These are phyloP conservation scores for Leccinum longicurvipes DNA, from an alignment of 768 basidiomycete genomes.

Conservation along the genomic window DNA sequence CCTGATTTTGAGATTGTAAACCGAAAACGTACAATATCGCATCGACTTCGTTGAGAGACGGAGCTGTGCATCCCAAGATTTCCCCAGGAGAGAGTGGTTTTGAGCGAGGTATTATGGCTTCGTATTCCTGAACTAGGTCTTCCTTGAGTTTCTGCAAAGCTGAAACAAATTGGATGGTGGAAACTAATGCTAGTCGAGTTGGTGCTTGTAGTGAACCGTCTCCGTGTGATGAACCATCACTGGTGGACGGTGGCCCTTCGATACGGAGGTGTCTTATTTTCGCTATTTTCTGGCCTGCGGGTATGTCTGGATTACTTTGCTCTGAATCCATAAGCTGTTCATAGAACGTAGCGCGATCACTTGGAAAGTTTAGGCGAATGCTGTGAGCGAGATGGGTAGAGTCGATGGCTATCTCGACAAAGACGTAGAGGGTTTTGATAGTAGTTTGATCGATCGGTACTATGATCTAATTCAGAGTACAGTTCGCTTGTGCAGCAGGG, in stretches of 20 bases:
- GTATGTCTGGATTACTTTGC: slow-evolving; percentile 43
- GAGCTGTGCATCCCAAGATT: slow-evolving; percentile 96
- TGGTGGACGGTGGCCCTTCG: slow-evolving; percentile 36
- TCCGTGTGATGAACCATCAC: slow-evolving; percentile 2
- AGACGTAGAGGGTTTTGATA: slow-evolving; percentile 94
- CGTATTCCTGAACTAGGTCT: slow-evolving; percentile 56
- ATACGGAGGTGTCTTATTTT: slow-evolving; percentile 54
- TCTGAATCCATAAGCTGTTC: slow-evolving; percentile 60
- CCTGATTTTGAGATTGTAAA: neutral
- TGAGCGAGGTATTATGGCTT: slow-evolving; percentile 74
- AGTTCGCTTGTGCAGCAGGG: neutral
- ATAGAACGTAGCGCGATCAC: slow-evolving; percentile 63
- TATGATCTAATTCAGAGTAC: slow-evolving; percentile 29
- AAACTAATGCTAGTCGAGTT: slow-evolving; percentile 87
- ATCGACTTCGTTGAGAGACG: slow-evolving; percentile 73
- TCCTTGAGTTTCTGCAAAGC: slow-evolving; percentile 86
- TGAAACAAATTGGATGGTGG: slow-evolving; percentile 96
- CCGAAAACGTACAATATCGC: slow-evolving; percentile 72
- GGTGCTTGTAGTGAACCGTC: slow-evolving; percentile 24
- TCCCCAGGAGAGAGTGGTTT: slow-evolving; percentile 96
- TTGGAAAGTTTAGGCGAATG: slow-evolving; percentile 86
- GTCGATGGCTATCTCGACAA: slow-evolving; percentile 96
- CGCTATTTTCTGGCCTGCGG: slow-evolving; percentile 43
- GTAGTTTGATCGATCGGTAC: slow-evolving; percentile 94
- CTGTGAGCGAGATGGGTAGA: slow-evolving; percentile 78